Evolutionary conservation across 1,284 basidiomycete genomes (phyloP).

Genomic region (Rhodotorula sp.): DNA sequence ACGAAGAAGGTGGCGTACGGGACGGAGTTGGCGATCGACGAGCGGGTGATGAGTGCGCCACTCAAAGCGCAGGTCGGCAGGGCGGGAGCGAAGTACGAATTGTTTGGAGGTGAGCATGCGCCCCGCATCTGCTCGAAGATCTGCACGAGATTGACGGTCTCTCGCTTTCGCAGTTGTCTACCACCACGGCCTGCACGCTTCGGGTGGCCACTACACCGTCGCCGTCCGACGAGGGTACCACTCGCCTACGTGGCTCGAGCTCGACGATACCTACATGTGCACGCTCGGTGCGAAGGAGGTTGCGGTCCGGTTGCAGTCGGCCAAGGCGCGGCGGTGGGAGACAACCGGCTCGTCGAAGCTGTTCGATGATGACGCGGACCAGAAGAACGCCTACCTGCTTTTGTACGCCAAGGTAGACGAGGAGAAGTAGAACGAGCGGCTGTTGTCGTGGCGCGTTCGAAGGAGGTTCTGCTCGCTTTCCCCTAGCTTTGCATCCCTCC

Average conservation of each 20-base stretch:
- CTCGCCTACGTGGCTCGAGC: conserved; percentile 47
- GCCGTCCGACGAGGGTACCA: conserved; percentile 79
- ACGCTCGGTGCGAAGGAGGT: conserved; percentile 18
- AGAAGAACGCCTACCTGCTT: conserved; percentile 72
- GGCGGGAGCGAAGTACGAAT: conserved; percentile 65
- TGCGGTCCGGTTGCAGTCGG: conserved; percentile 9
- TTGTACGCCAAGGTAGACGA: conserved; percentile 63
- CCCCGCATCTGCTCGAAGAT: neutral
- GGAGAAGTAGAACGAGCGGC: neutral
- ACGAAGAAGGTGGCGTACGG: conserved; percentile 78
- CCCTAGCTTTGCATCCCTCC: neutral
- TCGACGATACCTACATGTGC: conserved; percentile 61
- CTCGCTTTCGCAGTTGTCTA: conserved; percentile 68
- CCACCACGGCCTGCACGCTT: conserved; percentile 87
- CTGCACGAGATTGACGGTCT: neutral
- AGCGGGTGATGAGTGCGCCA: conserved; percentile 65
- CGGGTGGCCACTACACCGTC: conserved; percentile 93
- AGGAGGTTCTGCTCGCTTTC: neutral
- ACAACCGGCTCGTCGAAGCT: conserved; percentile 61
- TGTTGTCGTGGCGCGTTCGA: neutral
- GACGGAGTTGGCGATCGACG: conserved; percentile 70
- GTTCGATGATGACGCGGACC: conserved; percentile 56
- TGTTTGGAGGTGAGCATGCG: conserved; percentile 72
- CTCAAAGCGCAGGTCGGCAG: conserved; percentile 49
- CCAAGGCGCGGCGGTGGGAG: conserved; percentile 1